phyloP scores from a whole-genome alignment of 257 asterid species.

The Dorcoceras hygrometricum region DNA sequence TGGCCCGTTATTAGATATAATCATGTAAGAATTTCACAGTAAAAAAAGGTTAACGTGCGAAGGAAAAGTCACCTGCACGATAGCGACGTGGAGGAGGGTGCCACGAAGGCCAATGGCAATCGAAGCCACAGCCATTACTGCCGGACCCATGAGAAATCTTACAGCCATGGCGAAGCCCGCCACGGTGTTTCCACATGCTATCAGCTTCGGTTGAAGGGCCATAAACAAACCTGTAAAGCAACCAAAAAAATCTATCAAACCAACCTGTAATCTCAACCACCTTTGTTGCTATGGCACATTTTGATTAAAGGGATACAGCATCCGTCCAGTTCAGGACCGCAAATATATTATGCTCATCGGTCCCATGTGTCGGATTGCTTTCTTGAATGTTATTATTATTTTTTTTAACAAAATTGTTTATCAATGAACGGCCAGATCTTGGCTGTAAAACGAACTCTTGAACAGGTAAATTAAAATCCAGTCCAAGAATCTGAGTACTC shows the following conservation, averaged over 20 bases:
- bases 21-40: background rate
- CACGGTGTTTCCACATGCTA: conserved; percentile 95
- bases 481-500: conserved; percentile 21
- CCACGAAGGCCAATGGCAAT: conserved; percentile 94
- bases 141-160: conserved; percentile 94
- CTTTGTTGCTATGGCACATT: conserved; percentile 12
- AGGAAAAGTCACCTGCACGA: conserved; percentile 64
- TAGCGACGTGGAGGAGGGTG: conserved; percentile 83
- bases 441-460: background rate
- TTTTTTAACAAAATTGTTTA: conserved; percentile 12
- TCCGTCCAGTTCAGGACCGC: conserved; percentile 33
- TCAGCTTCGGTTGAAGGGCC: conserved; percentile 97
- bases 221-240: conserved; percentile 74
- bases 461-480: background rate
- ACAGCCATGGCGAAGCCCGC: conserved; percentile 96
- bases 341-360: conserved; percentile 27
- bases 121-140: conserved; percentile 97
- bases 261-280: conserved; percentile 33
- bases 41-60: background rate
- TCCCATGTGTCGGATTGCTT: conserved; percentile 40
- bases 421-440: conserved; percentile 34
- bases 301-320: conserved; percentile 26
- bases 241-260: conserved; percentile 8
- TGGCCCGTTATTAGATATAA: too few relatives aligned
- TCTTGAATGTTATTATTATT: background rate